Conservation (phyloP, 768 basidiomycete genomes). For the Suillus weaverae region DNA sequence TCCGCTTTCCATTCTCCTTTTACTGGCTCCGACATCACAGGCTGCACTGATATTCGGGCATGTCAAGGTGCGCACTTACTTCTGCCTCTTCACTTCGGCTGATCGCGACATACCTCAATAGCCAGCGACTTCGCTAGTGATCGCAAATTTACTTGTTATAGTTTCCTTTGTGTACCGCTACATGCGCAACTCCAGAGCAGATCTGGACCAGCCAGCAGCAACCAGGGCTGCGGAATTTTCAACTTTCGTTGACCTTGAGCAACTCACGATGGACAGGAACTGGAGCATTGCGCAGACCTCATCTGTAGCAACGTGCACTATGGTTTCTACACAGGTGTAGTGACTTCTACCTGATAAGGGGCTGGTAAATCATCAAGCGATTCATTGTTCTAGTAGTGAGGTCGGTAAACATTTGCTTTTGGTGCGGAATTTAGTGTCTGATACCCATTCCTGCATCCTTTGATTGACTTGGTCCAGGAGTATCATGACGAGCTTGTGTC, state of each 20-base stretch:
- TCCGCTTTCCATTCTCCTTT: conserved; percentile 23
- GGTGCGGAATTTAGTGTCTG: neutral
- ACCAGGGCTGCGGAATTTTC: neutral
- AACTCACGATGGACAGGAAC: neutral
- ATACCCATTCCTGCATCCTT: neutral
- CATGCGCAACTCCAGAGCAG: neutral
- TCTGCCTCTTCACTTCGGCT: neutral
- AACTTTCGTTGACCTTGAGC: neutral
- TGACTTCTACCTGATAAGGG: too few relatives aligned
- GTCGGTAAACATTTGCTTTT: neutral
- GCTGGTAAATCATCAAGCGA: neutral
- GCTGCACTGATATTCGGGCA: conserved; percentile 22
- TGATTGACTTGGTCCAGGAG: neutral
- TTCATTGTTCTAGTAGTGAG: neutral
- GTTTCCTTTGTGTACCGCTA: neutral
- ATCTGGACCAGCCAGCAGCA: neutral
- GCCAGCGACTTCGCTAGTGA: neutral
- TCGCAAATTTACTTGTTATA: conserved; percentile 3
- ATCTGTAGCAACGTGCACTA: neutral
- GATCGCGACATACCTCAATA: neutral
- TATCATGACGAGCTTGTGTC: neutral
- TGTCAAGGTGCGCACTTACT: conserved; percentile 19
- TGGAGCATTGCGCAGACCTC: neutral
- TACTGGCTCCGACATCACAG: conserved; percentile 3
- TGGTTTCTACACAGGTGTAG: neutral